Conservation (phyloP, 73 alveolate species). For the Breviolum minutum region DNA sequence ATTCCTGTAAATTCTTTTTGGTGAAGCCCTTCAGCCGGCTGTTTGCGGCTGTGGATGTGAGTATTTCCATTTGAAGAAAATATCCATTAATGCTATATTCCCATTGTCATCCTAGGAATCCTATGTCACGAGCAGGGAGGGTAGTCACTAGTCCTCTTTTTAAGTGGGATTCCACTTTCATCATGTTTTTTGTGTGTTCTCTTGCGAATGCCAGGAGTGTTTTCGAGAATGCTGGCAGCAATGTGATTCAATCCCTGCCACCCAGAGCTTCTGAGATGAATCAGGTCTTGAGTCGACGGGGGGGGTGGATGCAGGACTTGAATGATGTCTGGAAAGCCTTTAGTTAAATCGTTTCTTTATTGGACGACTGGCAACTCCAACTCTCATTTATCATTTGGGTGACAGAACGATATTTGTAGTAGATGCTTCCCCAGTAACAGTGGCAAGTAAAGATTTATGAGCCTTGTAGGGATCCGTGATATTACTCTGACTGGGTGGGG, state of each 20-base stretch:
- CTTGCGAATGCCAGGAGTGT: neutral
- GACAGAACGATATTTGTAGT: neutral
- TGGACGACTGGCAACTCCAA: too few species aligned
- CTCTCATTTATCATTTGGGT: neutral
- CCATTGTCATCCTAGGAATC: too few species aligned
- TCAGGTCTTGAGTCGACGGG: too few species aligned
- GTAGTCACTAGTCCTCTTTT: neutral
- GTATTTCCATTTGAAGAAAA: neutral
- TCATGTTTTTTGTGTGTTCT: neutral
- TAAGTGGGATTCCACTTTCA: neutral
- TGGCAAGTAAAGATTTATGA: too few species aligned
- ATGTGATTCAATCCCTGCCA: neutral
- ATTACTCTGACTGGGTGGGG: too few species aligned
- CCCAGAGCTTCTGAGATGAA: constrained; percentile 13
- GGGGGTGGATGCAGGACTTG: neutral
- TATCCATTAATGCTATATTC: neutral
- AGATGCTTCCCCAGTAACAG: too few species aligned
- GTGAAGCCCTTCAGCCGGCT: too few species aligned
- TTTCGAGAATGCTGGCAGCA: constrained; percentile 9
- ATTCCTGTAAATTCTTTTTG: too few species aligned
- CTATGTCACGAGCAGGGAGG: neutral
- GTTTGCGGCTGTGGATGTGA: neutral
- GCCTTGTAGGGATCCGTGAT: too few species aligned
- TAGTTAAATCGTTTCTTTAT: neutral
- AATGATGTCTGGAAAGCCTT: neutral